Evolutionary conservation across 2,329 filamentous ascomycete genomes (phyloP).

Genomic region (Stemphylium lycopersici): DNA sequence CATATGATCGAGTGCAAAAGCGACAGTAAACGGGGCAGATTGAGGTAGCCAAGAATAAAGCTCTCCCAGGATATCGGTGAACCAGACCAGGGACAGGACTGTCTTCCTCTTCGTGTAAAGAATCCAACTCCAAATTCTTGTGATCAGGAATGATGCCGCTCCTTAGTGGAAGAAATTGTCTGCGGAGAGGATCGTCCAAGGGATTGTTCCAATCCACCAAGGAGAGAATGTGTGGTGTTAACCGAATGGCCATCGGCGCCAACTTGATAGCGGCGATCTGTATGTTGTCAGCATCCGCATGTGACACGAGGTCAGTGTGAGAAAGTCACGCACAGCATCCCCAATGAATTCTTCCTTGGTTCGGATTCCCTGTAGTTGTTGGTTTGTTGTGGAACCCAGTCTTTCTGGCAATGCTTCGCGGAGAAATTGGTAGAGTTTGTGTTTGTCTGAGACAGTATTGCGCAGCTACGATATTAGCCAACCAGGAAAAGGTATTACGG

Average conservation of each 20-base stretch:
- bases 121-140: conserved; percentile 61
- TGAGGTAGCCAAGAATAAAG: conserved; percentile 64
- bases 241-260: conserved; percentile 65
- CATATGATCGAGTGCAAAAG: conserved; percentile 67
- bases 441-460: conserved; percentile 58
- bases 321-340: conserved; percentile 51
- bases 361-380: conserved; percentile 48
- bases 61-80: conserved; percentile 69
- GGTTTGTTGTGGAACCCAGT: conserved; percentile 49
- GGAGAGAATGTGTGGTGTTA: conserved; percentile 67
- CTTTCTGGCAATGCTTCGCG: conserved; percentile 56
- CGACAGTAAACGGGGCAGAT: conserved; percentile 68
- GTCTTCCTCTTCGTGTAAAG: conserved; percentile 63
- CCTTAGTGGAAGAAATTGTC: conserved; percentile 65
- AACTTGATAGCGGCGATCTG: conserved; percentile 56
- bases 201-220: conserved; percentile 65
- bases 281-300: background rate
- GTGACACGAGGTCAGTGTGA: background rate
- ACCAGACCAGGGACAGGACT: conserved; percentile 64
- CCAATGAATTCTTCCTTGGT: conserved; percentile 61
- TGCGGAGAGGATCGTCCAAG: conserved; percentile 64
- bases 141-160: conserved; percentile 63
- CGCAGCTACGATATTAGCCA: conserved; percentile 45
- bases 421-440: conserved; percentile 59
- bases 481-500: background rate